Evolutionary conservation across 495 filamentous ascomycete species (phyloP).

Genomic region (Penicillium simplicissimum): DNA sequence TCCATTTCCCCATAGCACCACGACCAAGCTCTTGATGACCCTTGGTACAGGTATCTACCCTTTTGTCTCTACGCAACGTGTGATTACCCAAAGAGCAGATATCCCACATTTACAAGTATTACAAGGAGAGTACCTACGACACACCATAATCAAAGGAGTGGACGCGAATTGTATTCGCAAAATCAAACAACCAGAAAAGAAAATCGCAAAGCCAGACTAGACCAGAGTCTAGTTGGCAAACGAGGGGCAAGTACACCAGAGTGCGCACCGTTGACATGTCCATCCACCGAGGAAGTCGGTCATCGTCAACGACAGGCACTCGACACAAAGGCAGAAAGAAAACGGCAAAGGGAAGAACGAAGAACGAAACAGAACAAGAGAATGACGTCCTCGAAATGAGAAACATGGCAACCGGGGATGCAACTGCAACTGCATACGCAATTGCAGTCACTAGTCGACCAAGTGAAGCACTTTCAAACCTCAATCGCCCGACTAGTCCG

Average conservation of each 20-base stretch:
- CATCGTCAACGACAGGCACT: background rate
- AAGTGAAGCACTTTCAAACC: conserved; percentile 7
- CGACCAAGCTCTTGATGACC: no score
- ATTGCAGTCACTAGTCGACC: background rate
- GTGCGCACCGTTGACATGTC: background rate
- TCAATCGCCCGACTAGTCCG: background rate
- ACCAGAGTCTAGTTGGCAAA: background rate
- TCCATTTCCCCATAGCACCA: no score
- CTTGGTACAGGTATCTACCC: no score
- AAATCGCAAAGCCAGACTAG: background rate
- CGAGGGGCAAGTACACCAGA: background rate
- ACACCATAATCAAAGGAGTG: conserved; percentile 12
- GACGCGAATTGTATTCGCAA: conserved; percentile 22
- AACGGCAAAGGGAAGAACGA: background rate
- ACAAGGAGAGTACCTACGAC: background rate
- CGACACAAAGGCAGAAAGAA: background rate
- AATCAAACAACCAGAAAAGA: background rate
- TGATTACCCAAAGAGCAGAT: no score
- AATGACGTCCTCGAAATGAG: background rate
- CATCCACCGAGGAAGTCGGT: background rate
- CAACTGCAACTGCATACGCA: background rate
- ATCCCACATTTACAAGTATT: background rate
- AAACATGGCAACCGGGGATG: background rate
- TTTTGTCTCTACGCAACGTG: no score
- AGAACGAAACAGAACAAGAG: background rate